These are phyloP conservation scores for Vigna nakashimae DNA, from an alignment of 306 rosid genomes.

Conservation along the genomic window DNA sequence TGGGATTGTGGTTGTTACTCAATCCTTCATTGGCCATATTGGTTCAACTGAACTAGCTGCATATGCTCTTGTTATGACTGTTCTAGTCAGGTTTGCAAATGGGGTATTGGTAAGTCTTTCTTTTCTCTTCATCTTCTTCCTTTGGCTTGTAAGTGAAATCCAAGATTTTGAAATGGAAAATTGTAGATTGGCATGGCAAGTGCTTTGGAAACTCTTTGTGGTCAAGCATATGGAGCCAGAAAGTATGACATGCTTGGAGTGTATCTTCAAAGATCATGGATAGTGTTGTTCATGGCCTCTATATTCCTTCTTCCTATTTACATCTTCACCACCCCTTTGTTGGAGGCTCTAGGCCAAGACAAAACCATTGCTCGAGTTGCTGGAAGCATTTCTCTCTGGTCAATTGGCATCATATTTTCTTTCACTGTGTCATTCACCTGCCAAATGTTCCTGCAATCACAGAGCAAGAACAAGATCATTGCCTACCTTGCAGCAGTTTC, in stretches of 20 bases:
- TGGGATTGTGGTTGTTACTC: slow-evolving; percentile 53
- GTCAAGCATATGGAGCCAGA: slow-evolving; percentile 75
- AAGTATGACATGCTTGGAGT: slow-evolving; percentile 66
- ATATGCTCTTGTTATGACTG: slow-evolving; percentile 59
- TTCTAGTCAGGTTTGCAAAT: slow-evolving; percentile 60
- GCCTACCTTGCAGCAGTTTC: slow-evolving; percentile 63
- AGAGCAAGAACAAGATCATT: slow-evolving; percentile 65
- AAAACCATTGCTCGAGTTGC: slow-evolving; percentile 49
- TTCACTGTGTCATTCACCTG: slow-evolving; percentile 57
- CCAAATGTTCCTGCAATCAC: slow-evolving; percentile 71
- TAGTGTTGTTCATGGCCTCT: slow-evolving; percentile 53
- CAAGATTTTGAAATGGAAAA: neutral
- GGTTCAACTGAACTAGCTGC: slow-evolving; percentile 66
- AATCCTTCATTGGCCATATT: slow-evolving; percentile 62
- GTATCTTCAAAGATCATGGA: slow-evolving; percentile 76
- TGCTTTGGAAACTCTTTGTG: slow-evolving; percentile 74
- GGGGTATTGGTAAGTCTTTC: slow-evolving; percentile 56
- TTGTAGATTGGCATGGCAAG: slow-evolving; percentile 78
- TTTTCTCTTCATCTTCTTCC: neutral
- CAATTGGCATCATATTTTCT: slow-evolving; percentile 53
- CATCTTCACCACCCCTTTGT: slow-evolving; percentile 58
- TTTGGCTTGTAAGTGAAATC: neutral
- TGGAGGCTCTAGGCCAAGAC: slow-evolving; percentile 60
- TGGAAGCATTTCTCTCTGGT: slow-evolving; percentile 64
- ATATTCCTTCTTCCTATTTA: slow-evolving; percentile 55